Evolutionary conservation across 1,284 basidiomycete genomes (phyloP), one percentile per base, ranked within the genome.

Genomic region (Rhodotorula sp.): DNA sequence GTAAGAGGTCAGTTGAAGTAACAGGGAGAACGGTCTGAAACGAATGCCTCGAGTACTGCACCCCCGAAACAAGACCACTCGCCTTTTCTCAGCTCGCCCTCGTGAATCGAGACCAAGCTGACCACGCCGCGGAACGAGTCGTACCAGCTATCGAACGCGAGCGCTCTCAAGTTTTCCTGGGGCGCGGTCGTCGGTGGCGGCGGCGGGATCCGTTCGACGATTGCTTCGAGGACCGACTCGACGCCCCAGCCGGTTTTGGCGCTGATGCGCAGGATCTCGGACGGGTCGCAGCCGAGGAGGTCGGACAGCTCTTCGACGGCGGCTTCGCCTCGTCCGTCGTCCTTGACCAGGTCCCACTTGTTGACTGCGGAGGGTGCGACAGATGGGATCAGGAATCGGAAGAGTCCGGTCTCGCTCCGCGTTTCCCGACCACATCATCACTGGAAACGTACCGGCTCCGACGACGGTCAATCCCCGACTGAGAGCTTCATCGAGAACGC

Each of bases 71-170:
- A 43, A 21, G 55, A 26, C 57, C 76, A 74, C 73, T 28, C 3
- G 80, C 85, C 85, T 77, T 85, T 87, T 70, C 82, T 82, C 21
- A 88, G 70, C 1, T 83, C 80, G 1, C 87, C 87, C n/a, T 84
- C 84, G 31, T 84, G 81, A 34, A 99, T 82, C 76, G 88, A 91
- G 34, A 98, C 86, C 26, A 99, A 84, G 8, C 93, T 97, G 60
- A 99, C 93, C 28, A 99, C 97, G 23, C 97, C 97, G 68, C 94
- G 87, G 83, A 95, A 99, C 75, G 91, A 88, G 81, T 99, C 97
- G 80, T 97, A 98, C 78, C 93, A 97, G 75, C 68, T 75, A 62
- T 99, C 97, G 77, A 99, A 98, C 38, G 97, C 85, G 68, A 99
- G 87, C 0, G 92, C 94, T 72, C 92, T 57, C 50, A 75, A 26